Percentiles rank a stretch among this genome's conserved stretches.
phyloP scores from a whole-genome alignment of 805 yeast species.

The Saturnispora bothae region DNA sequence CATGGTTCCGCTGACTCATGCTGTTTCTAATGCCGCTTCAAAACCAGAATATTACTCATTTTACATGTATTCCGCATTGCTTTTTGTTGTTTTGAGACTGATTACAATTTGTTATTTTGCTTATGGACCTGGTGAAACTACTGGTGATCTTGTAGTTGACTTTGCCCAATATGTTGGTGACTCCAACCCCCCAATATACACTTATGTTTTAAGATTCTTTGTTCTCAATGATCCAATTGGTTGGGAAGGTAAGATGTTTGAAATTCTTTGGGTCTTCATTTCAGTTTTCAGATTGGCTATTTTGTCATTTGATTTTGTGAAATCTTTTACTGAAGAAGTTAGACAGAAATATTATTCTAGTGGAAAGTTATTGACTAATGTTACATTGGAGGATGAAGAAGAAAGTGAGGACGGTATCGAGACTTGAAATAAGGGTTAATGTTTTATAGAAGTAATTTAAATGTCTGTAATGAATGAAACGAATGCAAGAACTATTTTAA shows the following conservation, averaged over 20 bases:
- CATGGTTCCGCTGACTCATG: conserved; percentile 4
- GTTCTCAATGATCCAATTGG: no score
- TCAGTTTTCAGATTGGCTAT: not conserved
- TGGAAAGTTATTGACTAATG: conserved; percentile 19
- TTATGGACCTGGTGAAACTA: no score
- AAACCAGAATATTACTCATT: conserved; percentile 1
- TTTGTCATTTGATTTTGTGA: conserved; percentile 2
- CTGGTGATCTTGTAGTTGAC: no score
- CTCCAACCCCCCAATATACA: no score
- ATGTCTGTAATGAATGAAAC: no score
- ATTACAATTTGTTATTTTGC: no score
- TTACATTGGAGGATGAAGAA: conserved; percentile 15
- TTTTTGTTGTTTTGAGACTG: not conserved
- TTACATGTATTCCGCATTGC: not conserved
- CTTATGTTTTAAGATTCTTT: no score
- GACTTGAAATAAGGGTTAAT: no score
- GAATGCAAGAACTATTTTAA: no score
- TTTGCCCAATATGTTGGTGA: no score
- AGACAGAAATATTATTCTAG: conserved; percentile 22
- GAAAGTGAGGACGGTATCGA: conserved; percentile 6
- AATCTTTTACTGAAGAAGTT: conserved; percentile 9
- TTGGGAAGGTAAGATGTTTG: conserved; percentile 5
- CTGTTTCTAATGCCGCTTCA: not conserved
- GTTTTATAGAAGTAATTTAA: not conserved
- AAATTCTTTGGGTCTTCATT: not conserved